Evolutionary conservation across 148 eudicot genomes (phyloP).

Genomic region (Dianthus caryophyllus): DNA sequence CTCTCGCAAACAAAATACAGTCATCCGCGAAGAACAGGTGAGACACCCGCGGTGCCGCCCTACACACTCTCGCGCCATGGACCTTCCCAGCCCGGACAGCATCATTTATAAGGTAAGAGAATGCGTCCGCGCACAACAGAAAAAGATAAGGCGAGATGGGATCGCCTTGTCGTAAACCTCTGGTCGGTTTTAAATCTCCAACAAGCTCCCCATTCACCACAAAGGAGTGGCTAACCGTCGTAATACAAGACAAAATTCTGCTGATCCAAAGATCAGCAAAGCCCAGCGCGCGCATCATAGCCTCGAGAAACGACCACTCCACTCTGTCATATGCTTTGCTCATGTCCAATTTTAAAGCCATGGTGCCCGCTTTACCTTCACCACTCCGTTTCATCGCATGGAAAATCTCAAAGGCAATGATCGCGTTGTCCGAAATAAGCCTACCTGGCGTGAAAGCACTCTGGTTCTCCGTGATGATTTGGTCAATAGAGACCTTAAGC

Average conservation of each 20-base stretch:
- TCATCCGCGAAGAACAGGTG: neutral
- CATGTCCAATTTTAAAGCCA: neutral
- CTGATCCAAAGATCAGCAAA: neutral
- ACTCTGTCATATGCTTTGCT: neutral
- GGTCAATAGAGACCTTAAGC: neutral
- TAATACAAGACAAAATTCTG: neutral
- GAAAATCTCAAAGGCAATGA: neutral
- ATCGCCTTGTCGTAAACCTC: neutral
- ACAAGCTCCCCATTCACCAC: neutral
- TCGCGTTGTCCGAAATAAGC: neutral
- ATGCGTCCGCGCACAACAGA: neutral
- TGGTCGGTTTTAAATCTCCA: neutral
- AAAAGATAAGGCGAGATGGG: neutral
- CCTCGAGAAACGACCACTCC: neutral
- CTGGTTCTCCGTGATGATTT: neutral
- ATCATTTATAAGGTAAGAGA: neutral
- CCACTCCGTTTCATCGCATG: neutral
- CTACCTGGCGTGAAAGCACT: neutral
- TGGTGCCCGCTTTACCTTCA: neutral
- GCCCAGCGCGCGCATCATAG: neutral
- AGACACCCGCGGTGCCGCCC: neutral
- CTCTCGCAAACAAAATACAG: neutral
- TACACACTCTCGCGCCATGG: neutral
- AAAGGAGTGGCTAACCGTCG: no score
- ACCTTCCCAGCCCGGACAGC: accelerated